Evolutionary conservation across 495 filamentous ascomycete genomes (phyloP), one percentile per base, ranked within the genome.

Genomic region (Elasticomyces elasticus): DNA sequence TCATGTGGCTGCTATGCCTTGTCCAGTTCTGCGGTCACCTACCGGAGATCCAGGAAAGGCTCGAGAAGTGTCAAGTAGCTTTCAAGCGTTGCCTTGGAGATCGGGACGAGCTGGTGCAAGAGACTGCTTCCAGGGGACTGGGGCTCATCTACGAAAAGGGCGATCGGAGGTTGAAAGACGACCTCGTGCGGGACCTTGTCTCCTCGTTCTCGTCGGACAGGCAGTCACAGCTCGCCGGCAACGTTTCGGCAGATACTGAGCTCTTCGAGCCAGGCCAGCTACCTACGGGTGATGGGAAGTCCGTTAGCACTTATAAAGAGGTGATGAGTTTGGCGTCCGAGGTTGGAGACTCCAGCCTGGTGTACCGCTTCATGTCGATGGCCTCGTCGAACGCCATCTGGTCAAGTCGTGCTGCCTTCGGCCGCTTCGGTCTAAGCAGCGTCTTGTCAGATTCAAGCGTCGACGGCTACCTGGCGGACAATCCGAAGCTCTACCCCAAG

Each of bases 351-450:
- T 87, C 89, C 25, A 92, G 87, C 54, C 75, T 98, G 2, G 87
- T 96, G 7, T 98, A 98, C 69, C 84, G 89, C 52, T 95, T 97
- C 67, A 98, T 98, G 92, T 87, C 88, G 0, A 71, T 98, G 54
- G 92, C 92, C 1, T 84, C 87, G 1, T 92, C 95, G 58, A 94
- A 94, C 51, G 87, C 90, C 0, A 87, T 94, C 28, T 98, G 92
- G 92, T 89, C 89, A 2, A 94, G 87, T 20, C 81, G 92, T 22
- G 91, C 92, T 1, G 90, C 92, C 0, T 95, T 98, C 68, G 91
- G 92, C 15, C 79, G 89, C 15, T 94, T 96, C 58, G 92, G 92
- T 1, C 77, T 98, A 51, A 91, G 86, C 64, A 90, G 78, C 52
- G 89, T 98, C 45, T 78, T 98, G 43, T 92, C 88, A 13, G 86